Base-by-base conservation (phyloP, 2,329 filamentous ascomycete genomes). In the Sarocladium oryzae region DNA sequence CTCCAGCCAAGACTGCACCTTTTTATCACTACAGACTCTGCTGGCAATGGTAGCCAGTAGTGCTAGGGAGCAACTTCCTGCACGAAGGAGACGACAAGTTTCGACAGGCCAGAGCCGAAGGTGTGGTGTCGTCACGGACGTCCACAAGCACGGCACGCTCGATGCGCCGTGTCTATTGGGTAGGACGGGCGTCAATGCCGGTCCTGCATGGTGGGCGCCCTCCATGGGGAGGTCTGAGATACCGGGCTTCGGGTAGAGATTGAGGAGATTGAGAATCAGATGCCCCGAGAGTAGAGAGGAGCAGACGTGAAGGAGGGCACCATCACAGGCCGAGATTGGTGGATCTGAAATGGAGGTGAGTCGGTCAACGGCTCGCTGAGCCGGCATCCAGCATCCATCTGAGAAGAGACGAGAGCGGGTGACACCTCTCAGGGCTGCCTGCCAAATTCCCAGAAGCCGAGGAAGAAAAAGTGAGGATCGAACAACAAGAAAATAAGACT, bases 321-420 rank as follows among this genome's bases (percentile, higher is more conserved):
- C 16, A 13, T 11, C 9, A 33, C 35, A 40, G 37, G 37, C 37
- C 20, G 21, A 26, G 20, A 11, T 33, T n/a, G 1, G 52, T 75
- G 33, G 64, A 66, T 26, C 51, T 62, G 43, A 65, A 55, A 50
- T 10, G 10, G 49, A 49, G 46, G 46, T 49, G 46, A 49, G 46
- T 24, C 46, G 46, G 46, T 49, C 33, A 37, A 49, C 46, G 46
- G 49, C 35, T 41, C 24, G 37, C 23, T 21, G 13, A 32, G 33
- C 37, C 49, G 36, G 46, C n/a, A n/a, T n/a, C n/a, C n/a, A n/a
- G n/a, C n/a, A n/a, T n/a, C n/a, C n/a, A n/a, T 36, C 18, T 11
- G 16, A 15, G 18, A 15, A 7, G 6, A n/a, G n/a, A 18, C 11
- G 33, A n/a, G 18, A 20, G 11, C n/a, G n/a, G n/a, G n/a, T n/a